Base-by-base conservation (phyloP, 176 grass and related monocot genomes). In the Chloris gayana region DNA sequence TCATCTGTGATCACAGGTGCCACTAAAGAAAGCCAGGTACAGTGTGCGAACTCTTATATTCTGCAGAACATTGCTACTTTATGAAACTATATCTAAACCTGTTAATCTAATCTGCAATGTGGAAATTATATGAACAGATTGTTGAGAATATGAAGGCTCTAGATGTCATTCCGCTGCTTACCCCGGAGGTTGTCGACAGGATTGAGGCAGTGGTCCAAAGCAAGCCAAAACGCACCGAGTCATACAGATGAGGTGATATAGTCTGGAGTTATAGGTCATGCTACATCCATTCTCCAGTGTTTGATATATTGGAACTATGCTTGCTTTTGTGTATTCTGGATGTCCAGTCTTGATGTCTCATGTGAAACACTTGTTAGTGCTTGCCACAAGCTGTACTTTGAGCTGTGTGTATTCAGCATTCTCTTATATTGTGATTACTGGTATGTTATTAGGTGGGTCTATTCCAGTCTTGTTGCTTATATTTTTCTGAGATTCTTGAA, bases 11-110 rank as follows among this genome's bases (percentile, higher is more conserved):
- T 99, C 78, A 99, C 96, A 26, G 95, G 96, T 59, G 90, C 97
- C 30, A 99, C 97, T 31, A 99, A 99, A 83, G 97, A 99, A 84
- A 88, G 69, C 84, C 97, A 99, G 97, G 97, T 99, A 95, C n/a
- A 34, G 69, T 59, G 25, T 59, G 4, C 6, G 2, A 37, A 12
- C 32, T 12, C 44, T 1, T 59, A n/a, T 51, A n/a, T 51, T 66
- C 4, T 57, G 18, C 45, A n/a, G 15, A 27, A 74, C 51, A 63
- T 42, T 0, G 6, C 60, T 47, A 32, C 0, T 25, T 33, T 49
- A 22, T 24, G 12, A 29, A 39, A 12, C 14, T 74, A 74, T 58
- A 22, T 37, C 29, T 79, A 14, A 44, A 47, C 9, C 4, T 11
- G 15, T 5, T 63, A 53, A n/a, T 17, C 21, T 41, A 60, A 80